Base-by-base conservation (phyloP, 768 basidiomycete genomes). In the Amanita polypyramis region DNA sequence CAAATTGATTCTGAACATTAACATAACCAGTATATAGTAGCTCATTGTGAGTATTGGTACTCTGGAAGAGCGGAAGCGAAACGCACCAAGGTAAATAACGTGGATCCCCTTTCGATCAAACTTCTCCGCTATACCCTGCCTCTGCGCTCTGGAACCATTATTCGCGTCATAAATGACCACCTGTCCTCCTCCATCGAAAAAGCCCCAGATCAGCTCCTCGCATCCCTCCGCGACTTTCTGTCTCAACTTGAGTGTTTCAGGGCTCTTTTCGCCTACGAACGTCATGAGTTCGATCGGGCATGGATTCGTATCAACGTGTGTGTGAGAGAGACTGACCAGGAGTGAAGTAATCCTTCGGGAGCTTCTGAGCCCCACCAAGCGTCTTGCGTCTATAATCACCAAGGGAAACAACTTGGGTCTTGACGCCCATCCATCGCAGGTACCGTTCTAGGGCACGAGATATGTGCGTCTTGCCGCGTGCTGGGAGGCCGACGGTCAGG, bases 81-180 rank as follows among this genome's bases (percentile, higher is more conserved):
- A 54, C 70, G 56, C 65, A 89, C 95, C 95, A 20, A 99, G 75
- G 65, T 97, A 74, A 56, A 98, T 78, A 51, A 99, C 90, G 71
- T 98, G 95, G 44, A 97, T 85, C 1, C 88, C 92, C 17, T 65
- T 74, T 58, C 77, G 76, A 62, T 88, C 84, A 58, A 95, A 97
- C 66, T 80, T 93, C 65, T 93, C 82, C 0, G 83, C 82, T 42
- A 96, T 63, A 17, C 70, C 69, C 52, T 84, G 79, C 47, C 96
- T 70, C 25, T 74, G 74, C 40, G 72, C 74, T 17, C 73, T 70
- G 5, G 79, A 80, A 1, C 92, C 92, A 56, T 97, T 97, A 60
- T 99, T 99, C 23, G 96, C 96, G 61, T 99, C 96, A 68, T 97
- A 98, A 53, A 99, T 94, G 32, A 95, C 91, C 20, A 98, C 94